Conservation (phyloP, 768 basidiomycete species). For the Tylopilus sp. region DNA sequence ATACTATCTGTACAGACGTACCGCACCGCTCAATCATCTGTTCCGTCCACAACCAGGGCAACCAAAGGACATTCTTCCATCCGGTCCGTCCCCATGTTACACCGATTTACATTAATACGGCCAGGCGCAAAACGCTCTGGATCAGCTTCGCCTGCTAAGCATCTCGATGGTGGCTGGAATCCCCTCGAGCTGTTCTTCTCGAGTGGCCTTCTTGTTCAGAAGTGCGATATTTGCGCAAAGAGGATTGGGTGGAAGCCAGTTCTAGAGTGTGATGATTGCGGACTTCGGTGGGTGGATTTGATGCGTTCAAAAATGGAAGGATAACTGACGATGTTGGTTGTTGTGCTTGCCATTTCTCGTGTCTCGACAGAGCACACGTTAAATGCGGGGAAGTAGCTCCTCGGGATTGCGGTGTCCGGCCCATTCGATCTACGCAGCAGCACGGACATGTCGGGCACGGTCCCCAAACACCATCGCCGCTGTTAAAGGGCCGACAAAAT, state of each 20-base stretch:
- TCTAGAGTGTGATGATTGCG: conserved; percentile 88
- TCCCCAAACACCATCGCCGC: conserved; percentile 21
- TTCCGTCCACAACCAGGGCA: conserved; percentile 55
- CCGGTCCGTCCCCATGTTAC: conserved; percentile 55
- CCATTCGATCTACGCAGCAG: conserved; percentile 27
- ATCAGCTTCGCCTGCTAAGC: conserved; percentile 28
- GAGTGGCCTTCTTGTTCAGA: conserved; percentile 65
- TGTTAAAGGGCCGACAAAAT: conserved; percentile 26
- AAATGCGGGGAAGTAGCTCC: conserved; percentile 86
- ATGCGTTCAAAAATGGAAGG: conserved; percentile 8
- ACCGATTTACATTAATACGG: conserved; percentile 85
- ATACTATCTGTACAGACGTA: conserved; percentile 58
- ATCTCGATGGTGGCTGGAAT: conserved; percentile 54
- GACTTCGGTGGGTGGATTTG: conserved; percentile 50
- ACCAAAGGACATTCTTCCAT: conserved; percentile 78
- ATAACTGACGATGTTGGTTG: conserved; percentile 17
- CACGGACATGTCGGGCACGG: conserved; percentile 22
- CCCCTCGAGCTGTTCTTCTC: conserved; percentile 79
- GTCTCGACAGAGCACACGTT: conserved; percentile 62
- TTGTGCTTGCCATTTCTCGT: neutral
- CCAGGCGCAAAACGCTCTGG: conserved; percentile 61
- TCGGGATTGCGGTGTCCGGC: conserved; percentile 68
- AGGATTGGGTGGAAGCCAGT: conserved; percentile 84
- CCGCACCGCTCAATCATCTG: conserved; percentile 54
- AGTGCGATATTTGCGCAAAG: conserved; percentile 82